Base-by-base conservation (phyloP, 1,284 basidiomycete genomes). In the Prillingera fragicola region DNA sequence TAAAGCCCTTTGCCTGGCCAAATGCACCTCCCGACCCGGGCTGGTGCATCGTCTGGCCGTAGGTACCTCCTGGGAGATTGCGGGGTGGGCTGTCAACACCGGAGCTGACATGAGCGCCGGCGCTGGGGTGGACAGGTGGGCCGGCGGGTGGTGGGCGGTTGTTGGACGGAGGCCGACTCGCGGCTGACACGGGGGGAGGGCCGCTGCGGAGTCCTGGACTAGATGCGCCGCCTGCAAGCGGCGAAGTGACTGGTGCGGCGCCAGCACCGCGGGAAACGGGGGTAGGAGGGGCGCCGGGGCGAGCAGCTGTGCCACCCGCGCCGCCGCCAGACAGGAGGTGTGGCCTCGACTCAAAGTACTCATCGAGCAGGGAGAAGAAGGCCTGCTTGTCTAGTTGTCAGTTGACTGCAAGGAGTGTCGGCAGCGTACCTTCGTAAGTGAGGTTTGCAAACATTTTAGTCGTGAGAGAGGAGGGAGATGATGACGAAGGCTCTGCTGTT, bases 281-380 rank as follows among this genome's bases (percentile, higher is more conserved):
- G 10, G 41, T 19, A 5, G 28, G 23, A 4, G 21, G 27, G 5
- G 26, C 27, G 18, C 22, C n/a, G 28, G 27, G 8, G 21, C 21
- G 9, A n/a, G 25, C 17, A 9, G 22, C 23, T 15, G 10, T 12
- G 22, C 21, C 8, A 19, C 27, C 15, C 43, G n/a, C 37, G 17
- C 29, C 31, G 24, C 19, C 41, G 35, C 37, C 33, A n/a, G 31
- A 14, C 31, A 52, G 36, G 23, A 63, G 56, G 24, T 67, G 60
- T 1, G 65, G 64, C 10, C 67, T 58, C 22, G 65, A 67, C 24
- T 53, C 64, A 38, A 69, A 69, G 55, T 69, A 69, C 51, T 69
- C 67, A 41, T 69, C 67, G 0, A 69, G 55, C 3, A 69, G 63
- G 37, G 55, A 49, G 47, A 69, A 69, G 59, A 69, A 69, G 6